Base-by-base conservation (phyloP, 2,329 filamentous ascomycete genomes). In the Neoscytalidium dimidiatum region DNA sequence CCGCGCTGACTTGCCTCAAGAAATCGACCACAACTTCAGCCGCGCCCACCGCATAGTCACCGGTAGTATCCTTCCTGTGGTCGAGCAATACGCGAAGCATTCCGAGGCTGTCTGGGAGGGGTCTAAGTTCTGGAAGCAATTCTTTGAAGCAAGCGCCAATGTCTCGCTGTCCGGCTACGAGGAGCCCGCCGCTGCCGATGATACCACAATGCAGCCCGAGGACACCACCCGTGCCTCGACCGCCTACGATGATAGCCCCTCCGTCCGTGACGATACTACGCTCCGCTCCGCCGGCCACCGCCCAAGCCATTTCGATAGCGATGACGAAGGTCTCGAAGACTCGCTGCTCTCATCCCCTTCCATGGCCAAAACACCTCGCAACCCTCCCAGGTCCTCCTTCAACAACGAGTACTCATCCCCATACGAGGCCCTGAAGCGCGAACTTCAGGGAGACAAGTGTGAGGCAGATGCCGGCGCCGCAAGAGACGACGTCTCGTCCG, bases 51-150 rank as follows among this genome's bases (percentile, higher is more conserved):
- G 93, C 68, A 98, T 99, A 66, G 94, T 99, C 43, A 98, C 95
- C 0, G 90, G 91, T 1, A 96, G 89, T 74, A 97, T 99, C 64
- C 81, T 99, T 3, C 95, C 95, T 0, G 86, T 97, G 1, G 93
- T 99, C 21, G 94, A 98, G 76, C 90, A 96, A 74, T 99, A 99
- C 79, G 92, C 92, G 51, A 92, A 96, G 69, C 91, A 98, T 74
- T 98, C 95, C 1, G 90, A 90, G 68, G 88, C 93, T 56, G 94
- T 99, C 1, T 99, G 95, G 95, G 94, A 98, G 71, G 93, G 94
- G 23, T 96, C 94, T 63, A 97, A 96, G 91, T 99, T 99, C 80
- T 99, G 95, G 95, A 99, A 99, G 80, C 94, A 98, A 82, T 99
- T 99, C 83, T 99, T 99, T 79, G 95, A 99, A 80, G 93, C 95